Base-by-base conservation (phyloP, 768 basidiomycete species). In the Suillus alpinus region DNA sequence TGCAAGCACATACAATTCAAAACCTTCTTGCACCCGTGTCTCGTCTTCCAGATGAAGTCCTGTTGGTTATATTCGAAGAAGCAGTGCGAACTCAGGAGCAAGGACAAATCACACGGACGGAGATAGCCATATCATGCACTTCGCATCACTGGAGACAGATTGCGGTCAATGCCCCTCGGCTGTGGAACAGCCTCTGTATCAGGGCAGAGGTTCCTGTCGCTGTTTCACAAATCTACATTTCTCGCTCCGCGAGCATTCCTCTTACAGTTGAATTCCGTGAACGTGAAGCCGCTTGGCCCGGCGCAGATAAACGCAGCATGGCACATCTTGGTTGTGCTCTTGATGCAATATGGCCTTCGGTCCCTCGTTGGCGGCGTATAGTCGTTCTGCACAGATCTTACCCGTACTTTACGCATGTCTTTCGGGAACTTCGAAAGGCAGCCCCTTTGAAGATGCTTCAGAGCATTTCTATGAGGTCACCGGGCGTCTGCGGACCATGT, bases 11-110 rank as follows among this genome's bases (percentile, higher is more conserved):
- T 26, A 23, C 32, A 53, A 14, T 53, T 23, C 52, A 55, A 37
- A 59, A 60, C 16, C 47, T 32, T 53, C 62, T 47, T 32, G 29
- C 23, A 37, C 37, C 59, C 20, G 18, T 37, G 14, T 57, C 50
- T 37, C 29, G 37, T 13, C 56, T 61, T 36, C 47, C 43, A 16
- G 57, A 41, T 7, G 41, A 56, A 49, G 16, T 31, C 4, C 9
- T 47, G 8, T n/a, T 32, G 26, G 23, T 39, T 7, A 36, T 59
- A 37, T 47, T 68, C 26, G 55, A 55, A 60, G 49, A 59, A 47
- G 43, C 34, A 31, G 43, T 40, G 36, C 34, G 46, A 40, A 31
- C 14, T 51, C 49, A 62, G 29, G 52, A 56, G n/a, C 37, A 37
- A 16, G 50, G 50, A n/a, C 50, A 39, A 26, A n/a, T 37, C 9